Evolutionary conservation across 2,329 filamentous ascomycete genomes (phyloP).

Genomic region (Ceratocystiopsis sp.): DNA sequence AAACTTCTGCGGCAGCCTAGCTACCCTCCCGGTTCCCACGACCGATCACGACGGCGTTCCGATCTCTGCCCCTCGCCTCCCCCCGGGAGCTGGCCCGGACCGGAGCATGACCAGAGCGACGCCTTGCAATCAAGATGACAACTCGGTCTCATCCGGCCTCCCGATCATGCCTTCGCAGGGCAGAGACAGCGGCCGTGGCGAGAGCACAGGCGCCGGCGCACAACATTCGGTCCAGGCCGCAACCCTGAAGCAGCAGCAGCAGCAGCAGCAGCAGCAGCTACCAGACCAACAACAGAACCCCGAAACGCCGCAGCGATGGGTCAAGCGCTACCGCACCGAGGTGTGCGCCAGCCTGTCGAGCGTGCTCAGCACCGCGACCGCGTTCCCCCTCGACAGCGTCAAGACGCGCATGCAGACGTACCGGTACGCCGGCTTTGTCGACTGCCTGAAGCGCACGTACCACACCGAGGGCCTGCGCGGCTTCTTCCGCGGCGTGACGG

Average conservation of each 20-base stretch:
- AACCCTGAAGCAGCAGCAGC: slow-evolving; percentile 1
- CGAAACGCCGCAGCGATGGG: slow-evolving; percentile 26
- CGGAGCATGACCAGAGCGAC: slow-evolving; percentile 21
- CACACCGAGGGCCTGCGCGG: slow-evolving; percentile 52
- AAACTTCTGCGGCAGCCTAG: too few species aligned
- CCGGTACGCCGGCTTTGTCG: slow-evolving; percentile 55
- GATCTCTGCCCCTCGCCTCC: background rate
- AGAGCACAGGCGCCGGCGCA: background rate
- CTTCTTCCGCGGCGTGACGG: slow-evolving; percentile 69
- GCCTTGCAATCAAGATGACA: slow-evolving; percentile 26
- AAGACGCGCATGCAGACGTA: slow-evolving; percentile 86
- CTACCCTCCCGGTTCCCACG: too few species aligned
- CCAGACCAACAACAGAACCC: background rate
- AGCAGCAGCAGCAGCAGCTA: slow-evolving; percentile 3
- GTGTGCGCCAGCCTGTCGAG: slow-evolving; percentile 63
- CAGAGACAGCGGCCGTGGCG: slow-evolving; percentile 1
- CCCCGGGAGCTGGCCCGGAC: slow-evolving; percentile 2
- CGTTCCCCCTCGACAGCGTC: slow-evolving; percentile 79
- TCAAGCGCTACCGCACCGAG: slow-evolving; percentile 66
- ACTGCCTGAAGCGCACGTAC: slow-evolving; percentile 64
- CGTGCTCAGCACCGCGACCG: slow-evolving; percentile 58
- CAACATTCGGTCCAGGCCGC: background rate
- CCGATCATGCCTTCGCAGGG: slow-evolving; percentile 25
- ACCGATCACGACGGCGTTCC: too few species aligned
- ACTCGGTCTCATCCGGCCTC: slow-evolving; percentile 17